These are phyloP conservation scores for Cyclotella atomus DNA, from an alignment of 108 stramenopile species.

Conservation along the genomic window DNA sequence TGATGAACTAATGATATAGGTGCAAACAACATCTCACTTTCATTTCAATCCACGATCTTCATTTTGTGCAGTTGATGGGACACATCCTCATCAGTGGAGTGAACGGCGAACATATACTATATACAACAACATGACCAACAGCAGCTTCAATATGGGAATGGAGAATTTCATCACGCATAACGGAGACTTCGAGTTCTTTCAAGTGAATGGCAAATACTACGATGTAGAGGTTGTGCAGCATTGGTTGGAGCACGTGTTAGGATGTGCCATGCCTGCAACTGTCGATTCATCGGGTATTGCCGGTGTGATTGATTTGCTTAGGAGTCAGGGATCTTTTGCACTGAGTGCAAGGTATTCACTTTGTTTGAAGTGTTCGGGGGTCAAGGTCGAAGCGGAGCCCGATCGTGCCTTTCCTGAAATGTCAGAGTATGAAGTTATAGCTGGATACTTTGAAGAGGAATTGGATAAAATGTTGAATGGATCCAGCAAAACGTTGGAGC, in stretches of 20 bases:
- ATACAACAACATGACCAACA: conserved; percentile 14
- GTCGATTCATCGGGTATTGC: conserved; percentile 81
- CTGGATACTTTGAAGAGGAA: conserved; percentile 61
- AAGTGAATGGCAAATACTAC: conserved; percentile 63
- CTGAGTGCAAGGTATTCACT: conserved; percentile 71
- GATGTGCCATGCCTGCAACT: conserved; percentile 51
- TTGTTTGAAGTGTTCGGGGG: conserved; percentile 39
- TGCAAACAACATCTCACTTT: too few relatives aligned
- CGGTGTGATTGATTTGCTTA: conserved; percentile 72
- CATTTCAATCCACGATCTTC: neutral
- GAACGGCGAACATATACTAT: conserved; percentile 31
- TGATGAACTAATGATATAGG: too few relatives aligned
- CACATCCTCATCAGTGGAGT: conserved; percentile 84
- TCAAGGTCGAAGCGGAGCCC: conserved; percentile 42
- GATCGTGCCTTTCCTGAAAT: conserved; percentile 48
- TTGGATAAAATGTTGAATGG: conserved; percentile 45
- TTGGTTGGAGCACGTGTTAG: conserved; percentile 66
- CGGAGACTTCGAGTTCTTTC: conserved; percentile 88
- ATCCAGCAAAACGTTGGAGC: conserved; percentile 1
- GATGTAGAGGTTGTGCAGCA: conserved; percentile 69
- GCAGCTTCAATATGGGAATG: neutral
- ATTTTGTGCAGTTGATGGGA: conserved; percentile 58
- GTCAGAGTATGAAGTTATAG: conserved; percentile 66
- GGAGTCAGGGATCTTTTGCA: conserved; percentile 75
- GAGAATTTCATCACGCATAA: conserved; percentile 75